phyloP scores from a whole-genome alignment of 2,329 filamentous ascomycete species.

The Fonsecaea pugnacius region DNA sequence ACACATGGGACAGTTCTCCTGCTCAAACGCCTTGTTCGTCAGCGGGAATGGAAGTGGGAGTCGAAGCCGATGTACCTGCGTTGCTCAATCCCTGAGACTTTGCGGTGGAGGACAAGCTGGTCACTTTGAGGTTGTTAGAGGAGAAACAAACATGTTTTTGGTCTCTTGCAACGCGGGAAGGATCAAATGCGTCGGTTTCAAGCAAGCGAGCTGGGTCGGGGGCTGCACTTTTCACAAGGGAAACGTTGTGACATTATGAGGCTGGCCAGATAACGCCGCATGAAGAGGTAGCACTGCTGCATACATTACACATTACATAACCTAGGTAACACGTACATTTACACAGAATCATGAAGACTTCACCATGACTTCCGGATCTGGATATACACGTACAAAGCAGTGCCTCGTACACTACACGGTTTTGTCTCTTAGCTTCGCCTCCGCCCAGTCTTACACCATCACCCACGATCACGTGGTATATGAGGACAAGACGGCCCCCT shows the following conservation, averaged over 20 bases:
- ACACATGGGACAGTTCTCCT: neutral
- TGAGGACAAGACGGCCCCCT: neutral
- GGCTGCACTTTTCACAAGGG: neutral
- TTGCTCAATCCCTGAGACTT: neutral
- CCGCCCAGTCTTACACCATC: too few relatives aligned
- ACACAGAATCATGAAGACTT: too few relatives aligned
- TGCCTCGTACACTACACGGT: too few relatives aligned
- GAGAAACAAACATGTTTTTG: neutral
- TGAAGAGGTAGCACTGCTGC: neutral
- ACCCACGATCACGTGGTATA: too few relatives aligned
- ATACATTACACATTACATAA: neutral
- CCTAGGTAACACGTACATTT: neutral
- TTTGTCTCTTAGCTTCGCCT: too few relatives aligned
- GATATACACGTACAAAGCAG: too few relatives aligned
- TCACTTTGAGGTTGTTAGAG: neutral
- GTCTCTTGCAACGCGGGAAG: neutral
- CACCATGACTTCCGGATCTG: too few relatives aligned
- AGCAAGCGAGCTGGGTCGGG: neutral
- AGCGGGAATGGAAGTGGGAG: constrained; percentile 7
- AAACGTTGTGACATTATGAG: neutral
- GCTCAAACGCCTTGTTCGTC: constrained; percentile 20
- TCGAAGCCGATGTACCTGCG: neutral
- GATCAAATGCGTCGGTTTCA: neutral
- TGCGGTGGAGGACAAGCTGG: neutral
- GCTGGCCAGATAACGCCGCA: neutral